Base-by-base conservation (phyloP, 352 stramenopile species). In the Phytophthora pistaciae region DNA sequence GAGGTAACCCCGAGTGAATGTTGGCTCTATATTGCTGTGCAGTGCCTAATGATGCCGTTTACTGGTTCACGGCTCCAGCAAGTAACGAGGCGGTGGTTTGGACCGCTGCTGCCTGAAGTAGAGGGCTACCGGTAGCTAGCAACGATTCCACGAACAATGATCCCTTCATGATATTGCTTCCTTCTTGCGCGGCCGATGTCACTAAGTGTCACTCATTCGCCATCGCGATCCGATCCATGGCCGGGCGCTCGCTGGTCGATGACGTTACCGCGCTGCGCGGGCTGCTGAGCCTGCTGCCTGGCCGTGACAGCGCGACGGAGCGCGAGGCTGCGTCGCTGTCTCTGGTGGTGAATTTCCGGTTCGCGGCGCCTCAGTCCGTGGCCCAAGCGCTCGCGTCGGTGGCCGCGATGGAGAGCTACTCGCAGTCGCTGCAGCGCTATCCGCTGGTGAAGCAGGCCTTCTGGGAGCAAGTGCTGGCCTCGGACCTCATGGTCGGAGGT, bases 391-490 rank as follows among this genome's bases (percentile, higher is more conserved):
- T 79, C 27, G 61, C 40, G 40, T 40, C 58, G 29, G 3, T 70
- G 25, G 54, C 44, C 16, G 58, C 73, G 18, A 20, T 83, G 36
- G 72, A 77, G 48, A 71, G 52, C 50, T 68, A 72, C 54, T 83
- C 76, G 33, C 68, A 64, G 52, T 65, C 66, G 54, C 59, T 83
- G 23, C 54, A 72, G 59, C 62, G 62, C 36, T 81, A 71, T 55
- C 73, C 76, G 11, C 27, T 75, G 56, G 69, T 74, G 3, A 83
- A 83, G 40, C 73, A 75, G 44, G 66, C 73, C 16, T 79, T 81
- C 59, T 83, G 76, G 76, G 64, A 74, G 63, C 69, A 74, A 8
- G 60, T 73, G 2, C 48, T 83, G 42, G 66, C 48, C 18, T 78
- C 66, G 20, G 36, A 78, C 6, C 63, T 74, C 25, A 69, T 77